Evolutionary conservation across 139 green algal genomes (phyloP).

Genomic region (Coelastrella sp.): DNA sequence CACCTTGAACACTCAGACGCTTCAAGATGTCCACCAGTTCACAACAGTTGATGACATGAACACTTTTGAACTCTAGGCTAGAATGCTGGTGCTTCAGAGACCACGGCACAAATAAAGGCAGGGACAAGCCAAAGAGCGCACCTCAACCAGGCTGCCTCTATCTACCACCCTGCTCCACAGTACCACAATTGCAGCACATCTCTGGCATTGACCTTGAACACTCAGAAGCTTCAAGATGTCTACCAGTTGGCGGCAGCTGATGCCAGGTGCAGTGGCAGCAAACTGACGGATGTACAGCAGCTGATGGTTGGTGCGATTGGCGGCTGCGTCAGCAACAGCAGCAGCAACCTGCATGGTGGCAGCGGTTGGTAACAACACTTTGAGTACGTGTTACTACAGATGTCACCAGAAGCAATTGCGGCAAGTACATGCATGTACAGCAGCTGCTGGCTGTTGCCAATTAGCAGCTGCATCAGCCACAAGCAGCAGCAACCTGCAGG

Average conservation of each 20-base stretch:
- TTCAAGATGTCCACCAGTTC: constrained; percentile 26
- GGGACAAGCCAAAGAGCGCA: too few relatives aligned
- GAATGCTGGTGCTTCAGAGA: too few relatives aligned
- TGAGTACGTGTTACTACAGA: background rate
- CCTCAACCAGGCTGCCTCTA: constrained; percentile 33
- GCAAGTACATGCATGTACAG: too few relatives aligned
- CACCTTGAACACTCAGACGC: background rate
- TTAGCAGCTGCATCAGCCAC: too few relatives aligned
- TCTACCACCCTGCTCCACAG: constrained; percentile 36
- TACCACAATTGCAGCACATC: constrained; percentile 32
- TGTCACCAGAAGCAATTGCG: background rate
- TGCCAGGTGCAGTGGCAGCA: background rate
- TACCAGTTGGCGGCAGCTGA: constrained; percentile 32
- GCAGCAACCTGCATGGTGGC: constrained; percentile 28
- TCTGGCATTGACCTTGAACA: background rate
- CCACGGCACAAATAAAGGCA: too few relatives aligned
- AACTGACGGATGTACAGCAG: constrained; percentile 7
- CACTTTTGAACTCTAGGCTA: too few relatives aligned
- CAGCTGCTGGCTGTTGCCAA: too few relatives aligned
- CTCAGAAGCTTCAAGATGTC: constrained; percentile 2
- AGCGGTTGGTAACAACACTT: too few relatives aligned
- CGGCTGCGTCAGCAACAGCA: background rate
- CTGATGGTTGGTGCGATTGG: background rate
- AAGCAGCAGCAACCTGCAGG: constrained; percentile 3
- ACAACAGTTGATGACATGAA: background rate